A percentile compares a stretch with the other conserved stretches of the same genome.
Evolutionary conservation across 352 stramenopile species (phyloP).

Genomic region (Phytophthora brassicae): DNA sequence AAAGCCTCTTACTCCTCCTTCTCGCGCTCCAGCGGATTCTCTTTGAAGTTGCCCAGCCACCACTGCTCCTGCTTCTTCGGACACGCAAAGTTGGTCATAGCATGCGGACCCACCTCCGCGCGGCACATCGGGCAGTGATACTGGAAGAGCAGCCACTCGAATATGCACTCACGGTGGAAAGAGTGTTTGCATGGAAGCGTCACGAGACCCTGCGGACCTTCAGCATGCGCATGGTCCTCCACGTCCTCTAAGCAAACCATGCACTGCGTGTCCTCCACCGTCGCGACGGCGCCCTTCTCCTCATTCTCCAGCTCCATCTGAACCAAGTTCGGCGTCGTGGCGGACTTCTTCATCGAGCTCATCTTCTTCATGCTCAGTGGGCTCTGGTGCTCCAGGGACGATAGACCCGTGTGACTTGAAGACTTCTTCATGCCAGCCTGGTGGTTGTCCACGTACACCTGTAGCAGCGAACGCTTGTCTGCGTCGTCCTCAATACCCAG

Average conservation of each 20-base stretch:
- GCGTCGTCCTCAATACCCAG: constrained; percentile 50
- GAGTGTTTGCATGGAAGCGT: constrained; percentile 64
- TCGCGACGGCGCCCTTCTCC: constrained; percentile 25
- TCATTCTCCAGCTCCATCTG: constrained; percentile 33
- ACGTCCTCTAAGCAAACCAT: constrained; percentile 42
- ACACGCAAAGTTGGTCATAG: constrained; percentile 61
- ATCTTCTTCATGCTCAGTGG: constrained; percentile 18
- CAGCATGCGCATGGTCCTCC: constrained; percentile 28
- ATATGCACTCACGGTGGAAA: constrained; percentile 79
- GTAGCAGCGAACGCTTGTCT: constrained; percentile 65
- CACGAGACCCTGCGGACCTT: constrained; percentile 33
- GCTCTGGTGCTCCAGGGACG: constrained; percentile 29
- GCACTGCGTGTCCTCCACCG: constrained; percentile 37
- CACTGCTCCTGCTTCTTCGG: constrained; percentile 59
- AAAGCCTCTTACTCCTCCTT: too few relatives aligned
- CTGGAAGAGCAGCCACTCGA: constrained; percentile 73
- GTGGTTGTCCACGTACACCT: constrained; percentile 75
- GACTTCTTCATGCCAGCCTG: constrained; percentile 36
- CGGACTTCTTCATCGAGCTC: constrained; percentile 34
- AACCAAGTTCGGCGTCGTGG: constrained; percentile 29
- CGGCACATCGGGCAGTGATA: constrained; percentile 75
- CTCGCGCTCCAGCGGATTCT: constrained; percentile 41
- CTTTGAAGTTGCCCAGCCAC: constrained; percentile 65
- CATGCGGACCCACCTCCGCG: constrained; percentile 47
- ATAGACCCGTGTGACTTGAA: constrained; percentile 35